A percentile compares a stretch with the other conserved stretches of the same genome.
These are phyloP conservation scores for Rhizopus arrhizus DNA, from an alignment of 371 early-diverging fungal genomes.

Conservation along the genomic window DNA sequence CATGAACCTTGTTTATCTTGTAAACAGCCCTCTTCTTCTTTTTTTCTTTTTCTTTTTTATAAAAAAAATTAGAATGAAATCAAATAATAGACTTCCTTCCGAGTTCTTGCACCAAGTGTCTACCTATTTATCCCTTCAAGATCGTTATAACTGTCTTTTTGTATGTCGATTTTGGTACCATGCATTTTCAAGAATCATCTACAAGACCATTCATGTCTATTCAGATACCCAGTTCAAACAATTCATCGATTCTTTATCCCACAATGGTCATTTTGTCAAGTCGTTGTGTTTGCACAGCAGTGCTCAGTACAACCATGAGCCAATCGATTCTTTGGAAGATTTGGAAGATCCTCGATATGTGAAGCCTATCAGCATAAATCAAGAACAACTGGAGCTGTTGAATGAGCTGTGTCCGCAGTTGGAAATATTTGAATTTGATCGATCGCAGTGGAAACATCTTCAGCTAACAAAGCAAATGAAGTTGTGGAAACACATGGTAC, in stretches of 20 bases:
- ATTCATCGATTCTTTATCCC: neutral
- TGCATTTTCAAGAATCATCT: conserved; percentile 12
- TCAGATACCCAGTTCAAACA: conserved; percentile 8
- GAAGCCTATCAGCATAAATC: conserved; percentile 1
- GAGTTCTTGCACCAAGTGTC: conserved; percentile 19
- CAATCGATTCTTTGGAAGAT: too few relatives aligned
- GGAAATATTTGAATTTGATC: conserved; percentile 20
- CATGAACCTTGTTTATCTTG: neutral
- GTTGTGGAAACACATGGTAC: conserved; percentile 9
- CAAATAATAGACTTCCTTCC: conserved; percentile 7
- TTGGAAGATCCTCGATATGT: neutral
- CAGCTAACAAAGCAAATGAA: neutral
- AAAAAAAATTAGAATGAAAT: neutral
- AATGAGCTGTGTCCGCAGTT: conserved; percentile 14
- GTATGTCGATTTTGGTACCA: conserved; percentile 20
- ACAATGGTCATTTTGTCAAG: conserved; percentile 5
- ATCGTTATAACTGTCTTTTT: conserved; percentile 3
- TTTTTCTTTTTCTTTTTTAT: conserved; percentile 2
- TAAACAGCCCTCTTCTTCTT: neutral
- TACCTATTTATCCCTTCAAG: conserved; percentile 4
- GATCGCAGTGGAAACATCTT: conserved; percentile 13
- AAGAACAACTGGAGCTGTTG: conserved; percentile 12
- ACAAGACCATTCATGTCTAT: conserved; percentile 10
- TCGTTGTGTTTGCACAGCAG: neutral
- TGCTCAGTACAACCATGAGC: too few relatives aligned